Conservation (phyloP, 352 stramenopile genomes). For the Globisporangium irregulare region DNA sequence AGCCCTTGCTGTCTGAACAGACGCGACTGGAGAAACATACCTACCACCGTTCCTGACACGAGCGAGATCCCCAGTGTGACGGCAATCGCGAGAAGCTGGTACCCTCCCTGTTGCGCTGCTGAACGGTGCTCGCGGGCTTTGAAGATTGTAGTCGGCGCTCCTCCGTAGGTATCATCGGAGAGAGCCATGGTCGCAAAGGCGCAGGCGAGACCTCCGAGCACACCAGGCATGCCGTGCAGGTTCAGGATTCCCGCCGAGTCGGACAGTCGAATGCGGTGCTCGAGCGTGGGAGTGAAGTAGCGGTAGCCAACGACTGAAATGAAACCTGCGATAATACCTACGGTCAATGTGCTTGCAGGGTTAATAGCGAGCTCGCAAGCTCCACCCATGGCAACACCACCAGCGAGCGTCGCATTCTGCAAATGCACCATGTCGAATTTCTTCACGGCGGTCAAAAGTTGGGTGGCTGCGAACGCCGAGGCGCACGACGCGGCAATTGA, state of each 20-base stretch:
- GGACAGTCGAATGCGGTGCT: constrained; percentile 38
- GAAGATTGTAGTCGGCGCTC: constrained; percentile 45
- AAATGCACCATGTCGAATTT: constrained; percentile 86
- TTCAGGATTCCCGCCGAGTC: constrained; percentile 71
- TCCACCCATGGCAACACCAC: constrained; percentile 77
- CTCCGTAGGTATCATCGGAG: constrained; percentile 49
- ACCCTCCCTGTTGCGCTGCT: constrained; percentile 40
- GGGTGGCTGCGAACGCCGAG: constrained; percentile 50
- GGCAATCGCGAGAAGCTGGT: constrained; percentile 57
- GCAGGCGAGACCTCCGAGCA: constrained; percentile 57
- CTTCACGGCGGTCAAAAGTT: constrained; percentile 40
- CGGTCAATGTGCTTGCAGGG: constrained; percentile 46
- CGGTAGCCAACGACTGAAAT: constrained; percentile 46
- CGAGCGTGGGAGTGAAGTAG: constrained; percentile 41
- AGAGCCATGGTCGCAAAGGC: constrained; percentile 50
- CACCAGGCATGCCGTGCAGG: constrained; percentile 73
- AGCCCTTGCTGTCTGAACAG: constrained; percentile 52
- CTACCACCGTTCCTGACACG: constrained; percentile 28
- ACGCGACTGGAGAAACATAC: constrained; percentile 40
- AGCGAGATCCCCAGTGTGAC: constrained; percentile 41
- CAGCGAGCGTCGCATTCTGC: constrained; percentile 81
- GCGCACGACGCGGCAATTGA: constrained; percentile 61
- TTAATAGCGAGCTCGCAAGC: constrained; percentile 70
- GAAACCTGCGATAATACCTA: constrained; percentile 50
- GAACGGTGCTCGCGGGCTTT: constrained; percentile 40